Evolutionary conservation across 164 flowering plant genomes (phyloP).

Genomic region (grape (Vitis vinifera)): DNA sequence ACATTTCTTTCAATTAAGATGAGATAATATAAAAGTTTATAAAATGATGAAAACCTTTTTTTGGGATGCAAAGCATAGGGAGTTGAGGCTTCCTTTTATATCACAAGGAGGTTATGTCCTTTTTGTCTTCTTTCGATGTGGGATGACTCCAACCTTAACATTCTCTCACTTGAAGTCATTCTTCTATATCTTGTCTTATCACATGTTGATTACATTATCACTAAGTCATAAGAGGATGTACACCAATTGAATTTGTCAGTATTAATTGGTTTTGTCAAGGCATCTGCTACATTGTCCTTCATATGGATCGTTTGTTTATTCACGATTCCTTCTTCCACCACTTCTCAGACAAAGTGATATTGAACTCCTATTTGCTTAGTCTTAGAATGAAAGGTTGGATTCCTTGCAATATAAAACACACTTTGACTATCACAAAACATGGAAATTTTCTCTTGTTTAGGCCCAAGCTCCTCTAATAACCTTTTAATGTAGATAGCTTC

Average conservation of each 20-base stretch:
- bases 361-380: constrained; percentile 1
- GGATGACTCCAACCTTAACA: too few relatives aligned
- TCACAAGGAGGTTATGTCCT: too few relatives aligned
- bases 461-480: background rate
- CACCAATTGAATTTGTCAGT: background rate
- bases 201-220: too few relatives aligned
- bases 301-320: background rate
- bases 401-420: background rate
- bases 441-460: too few relatives aligned
- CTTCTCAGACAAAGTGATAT: background rate
- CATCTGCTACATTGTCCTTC: background rate
- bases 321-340: background rate
- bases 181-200: too few relatives aligned
- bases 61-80: too few relatives aligned
- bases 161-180: too few relatives aligned
- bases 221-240: background rate
- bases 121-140: too few relatives aligned
- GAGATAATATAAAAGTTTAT: too few relatives aligned
- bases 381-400: constrained; percentile 3
- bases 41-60: too few relatives aligned
- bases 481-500: background rate
- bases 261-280: background rate
- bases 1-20: too few relatives aligned
- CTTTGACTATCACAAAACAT: constrained; percentile 9
- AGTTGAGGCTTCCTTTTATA: too few relatives aligned